phyloP scores from a whole-genome alignment of 768 basidiomycete species.

The Trametes maxima region DNA sequence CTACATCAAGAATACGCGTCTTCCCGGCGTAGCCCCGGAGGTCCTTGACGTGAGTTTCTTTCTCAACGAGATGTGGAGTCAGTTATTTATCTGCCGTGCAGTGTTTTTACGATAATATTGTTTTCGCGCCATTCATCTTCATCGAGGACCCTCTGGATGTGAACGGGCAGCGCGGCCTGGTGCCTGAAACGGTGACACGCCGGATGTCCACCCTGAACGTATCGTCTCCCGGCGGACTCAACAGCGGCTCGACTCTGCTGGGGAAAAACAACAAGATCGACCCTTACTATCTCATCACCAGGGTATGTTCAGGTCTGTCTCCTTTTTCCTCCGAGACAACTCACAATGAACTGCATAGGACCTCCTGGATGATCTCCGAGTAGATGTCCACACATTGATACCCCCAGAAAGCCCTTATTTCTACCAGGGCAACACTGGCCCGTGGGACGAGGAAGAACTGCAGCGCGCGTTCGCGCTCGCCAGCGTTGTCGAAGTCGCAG shows the following conservation, averaged over 20 bases:
- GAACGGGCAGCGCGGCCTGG: constrained; percentile 54
- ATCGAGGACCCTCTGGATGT: constrained; percentile 87
- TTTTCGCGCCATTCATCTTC: constrained; percentile 95
- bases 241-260: constrained; percentile 40
- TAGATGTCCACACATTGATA: constrained; percentile 61
- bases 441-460: constrained; percentile 69
- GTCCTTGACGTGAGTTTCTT: constrained; percentile 74
- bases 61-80: neutral
- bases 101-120: constrained; percentile 97
- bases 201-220: constrained; percentile 43
- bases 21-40: constrained; percentile 82
- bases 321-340: neutral
- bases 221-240: constrained; percentile 31
- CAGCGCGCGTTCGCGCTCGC: constrained; percentile 66
- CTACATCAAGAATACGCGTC: constrained; percentile 88
- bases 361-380: constrained; percentile 66
- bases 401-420: constrained; percentile 66
- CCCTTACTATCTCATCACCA: constrained; percentile 87
- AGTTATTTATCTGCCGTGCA: constrained; percentile 34
- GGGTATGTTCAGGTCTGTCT: constrained; percentile 48
- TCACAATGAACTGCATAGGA: constrained; percentile 44
- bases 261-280: constrained; percentile 76
- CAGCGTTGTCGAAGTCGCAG: constrained; percentile 55
- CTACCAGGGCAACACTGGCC: constrained; percentile 64
- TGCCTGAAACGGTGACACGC: constrained; percentile 45